Evolutionary conservation across 176 grass and related monocot species (phyloP).

Genomic region (Calamus simplicifolius): DNA sequence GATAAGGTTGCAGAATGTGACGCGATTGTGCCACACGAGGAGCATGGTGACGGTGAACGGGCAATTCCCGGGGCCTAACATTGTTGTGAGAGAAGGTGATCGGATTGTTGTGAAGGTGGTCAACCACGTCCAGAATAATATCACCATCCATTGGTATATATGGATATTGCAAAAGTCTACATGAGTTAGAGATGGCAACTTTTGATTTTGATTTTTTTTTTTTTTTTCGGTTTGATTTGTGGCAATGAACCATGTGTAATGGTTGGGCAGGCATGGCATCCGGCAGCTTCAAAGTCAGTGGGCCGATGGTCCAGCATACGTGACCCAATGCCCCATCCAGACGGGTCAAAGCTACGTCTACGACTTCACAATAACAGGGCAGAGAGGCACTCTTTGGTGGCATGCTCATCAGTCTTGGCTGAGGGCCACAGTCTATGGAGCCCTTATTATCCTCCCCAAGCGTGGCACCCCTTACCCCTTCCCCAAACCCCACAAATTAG

Average conservation of each 20-base stretch:
- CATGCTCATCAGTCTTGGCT: conserved; percentile 3
- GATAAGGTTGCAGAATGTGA: not conserved
- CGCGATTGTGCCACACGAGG: not conserved
- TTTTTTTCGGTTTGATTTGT: not conserved
- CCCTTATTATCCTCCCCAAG: not conserved
- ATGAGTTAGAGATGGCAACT: too few species aligned
- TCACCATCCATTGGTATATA: conserved; percentile 10
- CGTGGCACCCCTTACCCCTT: not conserved
- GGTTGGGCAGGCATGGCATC: not conserved
- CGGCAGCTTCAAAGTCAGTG: not conserved
- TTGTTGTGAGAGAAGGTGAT: conserved; percentile 1
- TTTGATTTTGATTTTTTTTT: not conserved
- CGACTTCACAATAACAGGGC: not conserved
- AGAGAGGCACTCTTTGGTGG: conserved; percentile 5
- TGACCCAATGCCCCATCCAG: not conserved
- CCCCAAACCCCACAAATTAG: not conserved
- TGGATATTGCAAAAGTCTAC: not conserved
- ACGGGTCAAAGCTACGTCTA: conserved; percentile 1
- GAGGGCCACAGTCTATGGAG: not conserved
- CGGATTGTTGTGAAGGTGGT: conserved; percentile 2
- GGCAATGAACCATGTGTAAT: not conserved
- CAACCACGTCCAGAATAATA: not conserved
- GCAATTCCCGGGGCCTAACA: conserved; percentile 5
- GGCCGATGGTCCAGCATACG: conserved; percentile 1
- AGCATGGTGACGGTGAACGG: conserved; percentile 2